A percentile compares a stretch with the other conserved stretches of the same genome.
Evolutionary conservation across 2,329 filamentous ascomycete genomes (phyloP).

Genomic region (Corinectria fuckeliana): DNA sequence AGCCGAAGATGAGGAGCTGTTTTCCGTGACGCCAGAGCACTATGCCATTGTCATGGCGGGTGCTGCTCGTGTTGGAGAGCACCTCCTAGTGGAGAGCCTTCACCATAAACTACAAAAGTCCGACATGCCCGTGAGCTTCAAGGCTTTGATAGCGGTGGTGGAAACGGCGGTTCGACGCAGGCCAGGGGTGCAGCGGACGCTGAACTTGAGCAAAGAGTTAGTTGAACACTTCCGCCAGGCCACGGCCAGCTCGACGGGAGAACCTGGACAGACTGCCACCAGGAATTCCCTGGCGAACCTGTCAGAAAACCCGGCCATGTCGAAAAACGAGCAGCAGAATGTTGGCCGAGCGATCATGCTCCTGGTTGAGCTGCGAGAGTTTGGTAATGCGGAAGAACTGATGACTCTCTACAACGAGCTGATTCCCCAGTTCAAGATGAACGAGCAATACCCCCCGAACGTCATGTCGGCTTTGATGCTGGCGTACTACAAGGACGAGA

Average conservation of each 20-base stretch:
- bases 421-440: conserved; percentile 43
- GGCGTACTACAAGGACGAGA: conserved; percentile 62
- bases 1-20: conserved; percentile 51
- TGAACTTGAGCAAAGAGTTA: conserved; percentile 38
- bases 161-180: conserved; percentile 40
- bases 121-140: conserved; percentile 51
- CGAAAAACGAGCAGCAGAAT: conserved; percentile 36
- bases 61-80: conserved; percentile 54
- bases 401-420: conserved; percentile 59
- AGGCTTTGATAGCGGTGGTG: conserved; percentile 51
- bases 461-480: conserved; percentile 73
- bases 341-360: conserved; percentile 45
- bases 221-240: conserved; percentile 38
- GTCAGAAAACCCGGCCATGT: conserved; percentile 28
- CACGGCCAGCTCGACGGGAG: conserved; percentile 14
- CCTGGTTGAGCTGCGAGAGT: conserved; percentile 48
- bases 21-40: conserved; percentile 55
- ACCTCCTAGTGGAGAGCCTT: conserved; percentile 49
- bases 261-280: background rate
- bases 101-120: conserved; percentile 51
- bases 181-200: conserved; percentile 34
- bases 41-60: conserved; percentile 61
- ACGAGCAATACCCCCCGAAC: conserved; percentile 54
- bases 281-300: background rate
- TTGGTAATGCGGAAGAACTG: conserved; percentile 63